Evolutionary conservation across 2,329 filamentous ascomycete species (phyloP), one percentile per base, ranked within the genome.

Genomic region (Lasiodiplodia sp.): DNA sequence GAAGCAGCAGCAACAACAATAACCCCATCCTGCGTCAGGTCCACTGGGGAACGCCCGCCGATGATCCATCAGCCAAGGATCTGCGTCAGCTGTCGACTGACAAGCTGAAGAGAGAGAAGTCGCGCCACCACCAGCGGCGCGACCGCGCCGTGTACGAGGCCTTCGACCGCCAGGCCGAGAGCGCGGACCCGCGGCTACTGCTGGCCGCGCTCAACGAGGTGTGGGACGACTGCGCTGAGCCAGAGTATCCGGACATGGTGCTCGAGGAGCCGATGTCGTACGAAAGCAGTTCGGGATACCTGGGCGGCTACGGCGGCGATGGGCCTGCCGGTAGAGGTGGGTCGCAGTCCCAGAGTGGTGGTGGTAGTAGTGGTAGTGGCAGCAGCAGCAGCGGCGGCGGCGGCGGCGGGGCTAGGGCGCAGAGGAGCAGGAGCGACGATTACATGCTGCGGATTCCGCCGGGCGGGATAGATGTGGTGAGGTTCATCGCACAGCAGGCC

Each of bases 231-330:
- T 44, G 23, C 31, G 49, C 18, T n/a, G 34, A 63, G 12, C 49
- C 66, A 4, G 66, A 64, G 25, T 68, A 68, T 18, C 57, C 49
- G 37, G 66, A 68, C 66, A 68, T 68, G 66, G 66, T 64, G 57
- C 57, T 68, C 18, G 66, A 68, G 37, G 55, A 67, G 21, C 40
- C 58, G 7, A 14, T 25, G 23, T 40, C 6, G 58, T 44, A 44
- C 40, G 58, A 34, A 25, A 37, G 58, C 40, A 44, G 31, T 1
- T 51, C 25, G 40, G 58, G 58, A 7, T 63, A 51, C 40, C 18
- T 23, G 23, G 44, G 57, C 47, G 57, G 57, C 12, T 62, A 47
- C 31, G 31, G 31, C 16, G 11, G 25, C 21, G 53, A 23, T 2
- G 12, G 16, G 25, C 8, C 38, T 40, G 12, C 38, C 38, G 38